Percentiles rank a stretch among this genome's conserved stretches.
phyloP scores from a whole-genome alignment of 2,329 filamentous ascomycete species.

The Cytospora schulzeri region DNA sequence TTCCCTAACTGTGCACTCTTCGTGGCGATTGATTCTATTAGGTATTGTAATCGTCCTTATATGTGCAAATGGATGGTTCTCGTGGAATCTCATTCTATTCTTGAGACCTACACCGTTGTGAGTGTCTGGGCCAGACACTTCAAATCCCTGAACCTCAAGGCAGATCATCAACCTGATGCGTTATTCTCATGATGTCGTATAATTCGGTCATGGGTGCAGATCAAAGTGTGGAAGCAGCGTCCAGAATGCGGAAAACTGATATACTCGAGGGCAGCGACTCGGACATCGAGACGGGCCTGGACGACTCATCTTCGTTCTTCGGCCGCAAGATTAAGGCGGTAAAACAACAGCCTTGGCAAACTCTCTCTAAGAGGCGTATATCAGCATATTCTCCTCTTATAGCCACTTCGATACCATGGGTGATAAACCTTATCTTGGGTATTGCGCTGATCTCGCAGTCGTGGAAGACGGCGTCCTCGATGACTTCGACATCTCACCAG shows the following conservation, averaged over 20 bases:
- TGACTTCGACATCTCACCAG: background rate
- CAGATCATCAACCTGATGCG: background rate
- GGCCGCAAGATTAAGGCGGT: constrained; percentile 2
- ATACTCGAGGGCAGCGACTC: background rate
- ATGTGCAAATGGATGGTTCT: background rate
- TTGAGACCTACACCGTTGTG: background rate
- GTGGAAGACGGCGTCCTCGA: background rate
- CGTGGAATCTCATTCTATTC: background rate
- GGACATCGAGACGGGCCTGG: constrained; percentile 4
- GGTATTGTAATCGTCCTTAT: no score
- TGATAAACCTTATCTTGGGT: constrained; percentile 4
- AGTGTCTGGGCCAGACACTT: background rate
- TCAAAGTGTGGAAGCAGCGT: background rate
- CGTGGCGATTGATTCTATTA: no score
- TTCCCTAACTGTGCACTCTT: background rate
- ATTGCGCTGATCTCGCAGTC: background rate
- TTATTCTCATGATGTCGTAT: background rate
- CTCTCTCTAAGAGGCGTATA: background rate
- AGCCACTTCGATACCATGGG: constrained; percentile 6
- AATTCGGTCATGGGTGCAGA: background rate
- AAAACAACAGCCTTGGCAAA: background rate
- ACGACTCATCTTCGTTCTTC: constrained; percentile 10
- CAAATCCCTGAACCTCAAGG: background rate
- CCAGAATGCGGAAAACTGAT: background rate
- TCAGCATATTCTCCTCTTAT: background rate